Evolutionary conservation across 371 early-diverging fungal species (phyloP).

Genomic region (Mortierella sp.): DNA sequence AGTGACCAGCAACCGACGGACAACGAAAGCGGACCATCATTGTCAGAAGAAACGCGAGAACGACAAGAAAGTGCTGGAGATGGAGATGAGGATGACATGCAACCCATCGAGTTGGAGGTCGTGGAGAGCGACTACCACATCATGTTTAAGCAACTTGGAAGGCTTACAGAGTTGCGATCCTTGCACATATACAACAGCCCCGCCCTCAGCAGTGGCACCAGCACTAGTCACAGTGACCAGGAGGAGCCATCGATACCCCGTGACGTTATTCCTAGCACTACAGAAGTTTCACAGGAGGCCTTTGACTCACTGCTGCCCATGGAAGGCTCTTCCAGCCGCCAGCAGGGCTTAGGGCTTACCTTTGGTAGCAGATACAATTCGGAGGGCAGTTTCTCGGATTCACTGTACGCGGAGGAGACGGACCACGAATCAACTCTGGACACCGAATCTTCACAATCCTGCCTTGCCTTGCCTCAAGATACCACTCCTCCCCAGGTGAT

Average conservation of each 20-base stretch:
- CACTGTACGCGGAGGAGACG: too few relatives aligned
- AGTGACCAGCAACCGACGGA: background rate
- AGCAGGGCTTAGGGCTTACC: too few relatives aligned
- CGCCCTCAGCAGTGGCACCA: constrained; percentile 6
- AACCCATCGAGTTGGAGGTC: constrained; percentile 12
- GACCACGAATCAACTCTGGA: too few relatives aligned
- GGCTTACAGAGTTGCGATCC: constrained; percentile 13
- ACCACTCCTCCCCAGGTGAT: background rate
- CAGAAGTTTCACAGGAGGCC: background rate
- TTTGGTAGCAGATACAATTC: too few relatives aligned
- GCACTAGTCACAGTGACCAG: background rate
- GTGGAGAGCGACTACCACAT: constrained; percentile 34
- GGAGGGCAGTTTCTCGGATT: too few relatives aligned
- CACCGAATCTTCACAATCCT: too few relatives aligned
- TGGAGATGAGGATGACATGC: background rate
- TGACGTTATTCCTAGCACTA: background rate
- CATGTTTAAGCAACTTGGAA: constrained; percentile 40
- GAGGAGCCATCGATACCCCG: background rate
- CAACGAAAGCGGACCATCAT: constrained; percentile 3
- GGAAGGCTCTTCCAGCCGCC: too few relatives aligned
- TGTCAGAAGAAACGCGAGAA: constrained; percentile 3
- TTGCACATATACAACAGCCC: constrained; percentile 51
- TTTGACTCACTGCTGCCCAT: background rate
- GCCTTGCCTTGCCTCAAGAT: too few relatives aligned
- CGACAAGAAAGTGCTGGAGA: background rate